Base-by-base conservation (phyloP, 2,329 filamentous ascomycete genomes). In the Exophiala phaeomuriformis region DNA sequence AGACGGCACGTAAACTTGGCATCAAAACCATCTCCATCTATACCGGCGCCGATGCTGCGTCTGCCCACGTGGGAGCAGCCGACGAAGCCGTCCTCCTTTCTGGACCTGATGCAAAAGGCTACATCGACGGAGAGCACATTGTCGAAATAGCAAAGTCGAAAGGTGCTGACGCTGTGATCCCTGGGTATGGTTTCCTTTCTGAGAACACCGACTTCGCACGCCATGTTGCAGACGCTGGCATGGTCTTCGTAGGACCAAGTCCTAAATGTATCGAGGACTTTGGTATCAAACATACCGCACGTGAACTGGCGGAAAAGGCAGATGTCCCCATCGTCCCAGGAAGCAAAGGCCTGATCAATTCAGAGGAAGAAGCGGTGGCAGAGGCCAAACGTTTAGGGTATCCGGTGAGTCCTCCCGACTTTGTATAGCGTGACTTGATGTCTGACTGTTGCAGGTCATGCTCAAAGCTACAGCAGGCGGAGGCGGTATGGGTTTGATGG, bases 401-500 rank as follows among this genome's bases (percentile, higher is more conserved):
- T 58, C 77, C 77, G 1, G 73, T 78, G 61, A 42, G 51, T 47
- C 19, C 19, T 19, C 19, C 19, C 19, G 19, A 19, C 19, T 19
- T 19, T 19, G 19, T 19, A 19, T 19, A 19, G 19, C 19, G 19
- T n/a, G n/a, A 31, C 12, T 33, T 36, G 8, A 10, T 19, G 19
- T 27, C 36, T 47, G 5, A 51, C 47, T 32, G 4, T 19, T 27
- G 33, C 29, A 57, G 57, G 84, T 90, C 4, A 77, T 90, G 64
- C 75, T 89, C 48, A 95, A 95, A 75, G 88, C 86, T 58, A 86
- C 88, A 8, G 81, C 81, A 55, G 86, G 86, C 4, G 88, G 89
- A 32, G 89, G 88, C 44, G 88, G 89, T 29, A 94, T 93, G 76
- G 89, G 89, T 2, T 83, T 95, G 76, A 77, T 88, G 35, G 88